These are phyloP conservation scores for Blastobotrys persicus DNA, from an alignment of 1,139 yeast species.

Conservation along the genomic window DNA sequence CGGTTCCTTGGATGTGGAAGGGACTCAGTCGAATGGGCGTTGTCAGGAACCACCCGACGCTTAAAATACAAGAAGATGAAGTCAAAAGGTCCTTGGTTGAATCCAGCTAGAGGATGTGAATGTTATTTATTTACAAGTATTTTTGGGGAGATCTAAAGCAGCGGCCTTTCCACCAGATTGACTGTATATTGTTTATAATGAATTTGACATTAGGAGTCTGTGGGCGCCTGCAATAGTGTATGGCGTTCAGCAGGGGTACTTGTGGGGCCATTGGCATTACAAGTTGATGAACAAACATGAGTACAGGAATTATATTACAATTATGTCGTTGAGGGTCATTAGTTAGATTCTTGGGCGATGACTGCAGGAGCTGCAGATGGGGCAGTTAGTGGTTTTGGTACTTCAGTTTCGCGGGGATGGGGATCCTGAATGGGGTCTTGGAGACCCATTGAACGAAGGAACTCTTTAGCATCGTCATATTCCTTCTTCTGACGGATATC, in stretches of 20 bases:
- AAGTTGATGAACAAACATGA: not conserved
- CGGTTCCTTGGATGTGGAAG: slow-evolving; percentile 73
- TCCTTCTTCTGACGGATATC: slow-evolving; percentile 56
- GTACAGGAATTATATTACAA: not conserved
- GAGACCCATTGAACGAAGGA: slow-evolving; percentile 43
- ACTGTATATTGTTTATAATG: too few species aligned
- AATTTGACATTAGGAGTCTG: too few species aligned
- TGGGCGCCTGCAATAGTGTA: too few species aligned
- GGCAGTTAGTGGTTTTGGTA: not conserved
- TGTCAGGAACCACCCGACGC: slow-evolving; percentile 36
- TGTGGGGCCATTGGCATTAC: too few species aligned
- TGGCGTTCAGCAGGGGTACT: too few species aligned
- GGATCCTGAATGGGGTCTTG: slow-evolving; percentile 10
- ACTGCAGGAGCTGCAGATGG: not conserved
- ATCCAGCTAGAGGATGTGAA: not conserved
- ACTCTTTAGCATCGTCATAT: slow-evolving; percentile 37
- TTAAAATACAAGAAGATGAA: slow-evolving; percentile 28
- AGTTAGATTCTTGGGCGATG: not conserved
- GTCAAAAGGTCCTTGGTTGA: not conserved
- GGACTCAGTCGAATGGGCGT: slow-evolving; percentile 63
- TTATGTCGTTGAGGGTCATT: not conserved
- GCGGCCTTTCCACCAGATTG: too few species aligned
- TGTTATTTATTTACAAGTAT: too few species aligned
- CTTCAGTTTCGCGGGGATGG: slow-evolving; percentile 7
- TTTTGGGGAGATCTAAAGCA: too few species aligned